Evolutionary conservation across 768 basidiomycete genomes (phyloP), one percentile per base, ranked within the genome.

Genomic region (Jaapia argillacea): DNA sequence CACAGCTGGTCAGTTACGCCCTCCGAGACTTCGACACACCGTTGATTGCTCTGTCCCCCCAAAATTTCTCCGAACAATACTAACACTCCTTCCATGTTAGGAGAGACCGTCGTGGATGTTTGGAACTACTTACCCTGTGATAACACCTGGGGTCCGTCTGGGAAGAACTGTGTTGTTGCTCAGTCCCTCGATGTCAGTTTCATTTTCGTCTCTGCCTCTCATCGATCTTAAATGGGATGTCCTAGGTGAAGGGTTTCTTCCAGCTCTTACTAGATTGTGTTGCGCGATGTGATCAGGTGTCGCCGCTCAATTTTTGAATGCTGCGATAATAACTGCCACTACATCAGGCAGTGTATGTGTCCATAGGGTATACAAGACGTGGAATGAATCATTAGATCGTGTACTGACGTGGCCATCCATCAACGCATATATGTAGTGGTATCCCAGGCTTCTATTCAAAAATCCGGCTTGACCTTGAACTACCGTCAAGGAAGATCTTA

Each of bases 41-140:
- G n/a, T n/a, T n/a, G n/a, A n/a, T n/a, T n/a, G n/a, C n/a, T n/a
- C n/a, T 33, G 16, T 33, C 28, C 10, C 16, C 16, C 28, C 16
- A 33, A 10, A 33, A 33, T 16, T 10, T 33, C 10, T 10, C 28
- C 16, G 10, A 10, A 10, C 28, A 16, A 33, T 33, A 33, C 16
- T 33, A 16, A 33, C 16, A 33, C 28, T 10, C 10, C 16, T 33
- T 10, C 10, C 28, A 33, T 16, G 28, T 33, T 16, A 10, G 28
- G 89, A 4, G 81, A 89, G 54, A 91, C 90, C 0, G 71, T 87
- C 2, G 84, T 89, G 1, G 87, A 93, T 51, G 52, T 87, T 2
- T 88, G 77, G 74, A 66, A 73, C 45, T 85, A 81, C 60, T 62
- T 59, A 13, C 40, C 59, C 5, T 76, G 70, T 48, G 77, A 84